A percentile compares a stretch with the other conserved stretches of the same genome.
Evolutionary conservation across 2,329 filamentous ascomycete genomes (phyloP).

Genomic region (Aspergillus alliaceus): DNA sequence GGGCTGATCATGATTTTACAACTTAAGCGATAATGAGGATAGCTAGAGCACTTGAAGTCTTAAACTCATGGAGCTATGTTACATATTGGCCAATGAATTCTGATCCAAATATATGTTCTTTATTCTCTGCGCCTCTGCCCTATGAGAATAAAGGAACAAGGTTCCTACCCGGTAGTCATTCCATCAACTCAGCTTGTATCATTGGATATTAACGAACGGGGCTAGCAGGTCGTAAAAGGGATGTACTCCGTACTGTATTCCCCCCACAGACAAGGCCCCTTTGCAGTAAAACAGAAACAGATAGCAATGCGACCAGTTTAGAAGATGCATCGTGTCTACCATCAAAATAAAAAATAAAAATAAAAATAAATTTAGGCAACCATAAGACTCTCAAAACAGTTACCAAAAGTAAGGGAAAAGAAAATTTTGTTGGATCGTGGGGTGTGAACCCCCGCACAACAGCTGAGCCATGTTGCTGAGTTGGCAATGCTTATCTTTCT

Average conservation of each 20-base stretch:
- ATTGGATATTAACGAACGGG: background rate
- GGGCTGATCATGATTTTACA: background rate
- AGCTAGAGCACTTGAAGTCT: background rate
- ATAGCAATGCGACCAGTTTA: background rate
- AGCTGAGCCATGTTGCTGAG: slow-evolving; percentile 15
- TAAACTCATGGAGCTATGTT: background rate
- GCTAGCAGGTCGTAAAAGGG: background rate
- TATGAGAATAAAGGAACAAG: slow-evolving; percentile 4
- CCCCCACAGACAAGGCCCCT: background rate
- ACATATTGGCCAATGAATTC: background rate
- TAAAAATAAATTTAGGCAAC: slow-evolving; percentile 3
- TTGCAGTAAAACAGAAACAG: background rate
- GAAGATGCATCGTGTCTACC: slow-evolving; percentile 1
- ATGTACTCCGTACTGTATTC: background rate
- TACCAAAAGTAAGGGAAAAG: background rate
- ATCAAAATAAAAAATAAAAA: background rate
- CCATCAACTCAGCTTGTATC: background rate
- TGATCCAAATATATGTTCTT: background rate
- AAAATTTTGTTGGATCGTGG: slow-evolving; percentile 5
- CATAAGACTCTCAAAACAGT: background rate
- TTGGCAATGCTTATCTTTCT: slow-evolving; percentile 13
- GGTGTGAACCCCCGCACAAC: slow-evolving; percentile 18
- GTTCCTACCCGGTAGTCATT: background rate
- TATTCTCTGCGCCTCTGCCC: slow-evolving; percentile 4
- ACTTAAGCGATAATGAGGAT: background rate